These are phyloP conservation scores for Solanum tarijense DNA, from an alignment of 257 asterid genomes.

Conservation along the genomic window DNA sequence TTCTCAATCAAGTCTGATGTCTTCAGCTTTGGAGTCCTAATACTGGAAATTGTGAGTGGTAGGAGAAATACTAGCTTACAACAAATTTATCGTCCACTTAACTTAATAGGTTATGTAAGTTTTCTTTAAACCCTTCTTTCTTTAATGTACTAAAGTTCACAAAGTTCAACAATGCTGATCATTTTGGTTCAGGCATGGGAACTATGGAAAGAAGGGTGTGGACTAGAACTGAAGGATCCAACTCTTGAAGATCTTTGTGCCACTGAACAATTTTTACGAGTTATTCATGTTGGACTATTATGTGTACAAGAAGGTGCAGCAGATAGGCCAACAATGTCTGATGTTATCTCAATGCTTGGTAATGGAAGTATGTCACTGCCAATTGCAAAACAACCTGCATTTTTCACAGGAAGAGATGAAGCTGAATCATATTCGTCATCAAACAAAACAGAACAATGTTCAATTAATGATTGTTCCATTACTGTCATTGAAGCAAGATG, in stretches of 20 bases:
- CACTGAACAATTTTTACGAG: constrained; percentile 19
- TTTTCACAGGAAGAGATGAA: constrained; percentile 17
- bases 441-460: too few species aligned
- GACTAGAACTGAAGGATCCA: constrained; percentile 32
- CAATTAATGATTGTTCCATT: background rate
- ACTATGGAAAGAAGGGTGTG: constrained; percentile 13
- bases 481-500: constrained; percentile 2
- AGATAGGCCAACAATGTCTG: constrained; percentile 45
- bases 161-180: background rate
- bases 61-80: constrained; percentile 30
- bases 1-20: constrained; percentile 56
- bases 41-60: constrained; percentile 53
- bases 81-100: constrained; percentile 29
- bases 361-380: constrained; percentile 18
- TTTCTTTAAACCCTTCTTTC: background rate
- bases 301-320: constrained; percentile 42
- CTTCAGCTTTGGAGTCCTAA: constrained; percentile 45
- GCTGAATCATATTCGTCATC: background rate
- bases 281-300: constrained; percentile 38
- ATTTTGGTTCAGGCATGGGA: constrained; percentile 46
- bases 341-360: constrained; percentile 35
- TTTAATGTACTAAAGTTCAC: background rate
- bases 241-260: constrained; percentile 17
- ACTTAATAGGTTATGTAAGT: constrained; percentile 56
- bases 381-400: constrained; percentile 26